Percentiles rank a stretch among this genome's conserved stretches.
These are phyloP conservation scores for Gardenia jasminoides DNA, from an alignment of 257 asterid genomes.

Conservation along the genomic window DNA sequence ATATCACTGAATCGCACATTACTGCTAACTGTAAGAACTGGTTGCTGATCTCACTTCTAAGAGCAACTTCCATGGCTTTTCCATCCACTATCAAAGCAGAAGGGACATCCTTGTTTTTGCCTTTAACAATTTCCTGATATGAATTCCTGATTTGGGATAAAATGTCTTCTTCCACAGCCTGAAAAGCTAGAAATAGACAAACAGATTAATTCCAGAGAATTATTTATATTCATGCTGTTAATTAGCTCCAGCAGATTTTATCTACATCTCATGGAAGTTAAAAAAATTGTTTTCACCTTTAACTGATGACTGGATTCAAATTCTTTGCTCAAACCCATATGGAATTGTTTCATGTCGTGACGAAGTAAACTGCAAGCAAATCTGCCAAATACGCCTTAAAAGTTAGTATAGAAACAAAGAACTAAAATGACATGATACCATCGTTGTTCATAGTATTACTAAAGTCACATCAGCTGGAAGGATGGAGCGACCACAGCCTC, in stretches of 20 bases:
- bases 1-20: constrained; percentile 69
- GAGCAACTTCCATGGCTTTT: constrained; percentile 46
- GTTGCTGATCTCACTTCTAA: constrained; percentile 34
- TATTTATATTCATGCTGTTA: not conserved
- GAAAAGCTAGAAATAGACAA: constrained; percentile 22
- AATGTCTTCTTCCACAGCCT: constrained; percentile 56
- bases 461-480: not conserved
- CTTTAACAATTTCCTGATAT: constrained; percentile 28
- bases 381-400: constrained; percentile 27
- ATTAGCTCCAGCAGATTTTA: not conserved
- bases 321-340: constrained; percentile 43
- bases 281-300: constrained; percentile 36
- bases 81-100: constrained; percentile 71
- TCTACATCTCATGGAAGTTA: not conserved
- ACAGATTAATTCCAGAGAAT: not conserved
- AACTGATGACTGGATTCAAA: constrained; percentile 19
- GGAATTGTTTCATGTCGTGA: constrained; percentile 61
- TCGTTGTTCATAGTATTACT: not conserved
- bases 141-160: constrained; percentile 44
- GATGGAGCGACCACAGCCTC: not conserved
- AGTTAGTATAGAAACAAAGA: not conserved
- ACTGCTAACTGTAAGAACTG: constrained; percentile 55
- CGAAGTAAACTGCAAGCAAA: constrained; percentile 72
- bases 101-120: constrained; percentile 36
- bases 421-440: not conserved